A percentile compares a stretch with the other conserved stretches of the same genome.
Conservation (phyloP, 305 asterid genomes). For the Solanum hybrid region DNA sequence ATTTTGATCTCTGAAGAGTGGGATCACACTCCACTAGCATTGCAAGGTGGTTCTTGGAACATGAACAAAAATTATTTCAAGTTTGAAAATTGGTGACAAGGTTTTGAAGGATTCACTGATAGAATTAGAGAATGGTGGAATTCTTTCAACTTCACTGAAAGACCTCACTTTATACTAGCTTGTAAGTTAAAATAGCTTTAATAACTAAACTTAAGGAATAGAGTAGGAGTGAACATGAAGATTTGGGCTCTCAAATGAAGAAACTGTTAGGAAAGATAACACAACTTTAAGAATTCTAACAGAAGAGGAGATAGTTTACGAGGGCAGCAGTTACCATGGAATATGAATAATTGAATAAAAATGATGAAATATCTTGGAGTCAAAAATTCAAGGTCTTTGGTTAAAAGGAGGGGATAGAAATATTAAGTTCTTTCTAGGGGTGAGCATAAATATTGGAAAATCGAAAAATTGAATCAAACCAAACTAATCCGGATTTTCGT, state of each 20-base stretch:
- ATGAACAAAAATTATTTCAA: neutral
- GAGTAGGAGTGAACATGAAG: neutral
- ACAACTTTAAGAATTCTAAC: neutral
- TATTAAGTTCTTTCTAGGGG: neutral
- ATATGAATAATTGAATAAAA: neutral
- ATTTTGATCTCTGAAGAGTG: neutral
- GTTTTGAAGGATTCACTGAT: neutral
- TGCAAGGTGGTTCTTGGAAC: neutral
- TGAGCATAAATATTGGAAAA: neutral
- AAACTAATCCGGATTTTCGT: neutral
- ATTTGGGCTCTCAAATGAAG: neutral
- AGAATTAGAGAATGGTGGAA: neutral
- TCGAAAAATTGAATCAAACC: neutral
- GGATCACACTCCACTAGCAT: neutral
- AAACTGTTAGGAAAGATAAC: neutral
- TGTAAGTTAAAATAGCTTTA: neutral
- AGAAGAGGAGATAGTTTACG: neutral
- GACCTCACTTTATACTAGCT: neutral
- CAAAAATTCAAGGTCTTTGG: neutral
- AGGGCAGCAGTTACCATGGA: neutral
- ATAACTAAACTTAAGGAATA: neutral
- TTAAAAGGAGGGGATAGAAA: neutral
- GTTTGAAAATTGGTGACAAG: neutral
- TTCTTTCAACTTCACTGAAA: neutral
- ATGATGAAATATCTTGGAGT: neutral